Evolutionary conservation across 345 rosid species (phyloP), one percentile per base, ranked within the genome.

Genomic region (Hypericum perforatum): DNA sequence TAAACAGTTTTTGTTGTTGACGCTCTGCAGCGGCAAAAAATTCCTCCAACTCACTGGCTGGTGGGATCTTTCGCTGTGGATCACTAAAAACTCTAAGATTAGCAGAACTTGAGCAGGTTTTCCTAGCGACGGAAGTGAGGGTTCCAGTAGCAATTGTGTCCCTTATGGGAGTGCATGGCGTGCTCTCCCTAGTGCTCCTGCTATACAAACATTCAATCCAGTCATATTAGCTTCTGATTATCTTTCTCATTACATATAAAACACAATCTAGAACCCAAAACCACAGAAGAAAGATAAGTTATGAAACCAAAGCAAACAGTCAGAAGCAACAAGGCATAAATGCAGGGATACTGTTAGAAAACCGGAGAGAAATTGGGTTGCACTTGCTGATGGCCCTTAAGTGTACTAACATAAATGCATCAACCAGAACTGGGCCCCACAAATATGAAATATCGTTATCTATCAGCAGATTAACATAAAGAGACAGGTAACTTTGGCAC

Each of bases 101-200:
- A 46, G 15, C 22, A 46, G 22, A 16, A 16, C 15, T 14, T 10
- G 48, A 45, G 15, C 8, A 16, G 1, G 29, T 32, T 9, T 46
- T 16, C 50, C 50, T 46, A 4, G 50, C 14, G 15, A 75, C 76
- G 37, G 80, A 80, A 13, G 78, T 74, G 4, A 84, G 82, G 15
- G 78, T 67, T 53, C 46, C 60, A 45, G 42, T 59, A 47, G 71
- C 60, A 43, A 78, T 66, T 2, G 70, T 39, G 37, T 65, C 78
- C 56, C 65, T 68, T 45, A 51, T 47, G 52, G 72, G 66, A 66
- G 71, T 70, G 67, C 78, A 71, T 0, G 78, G 78, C 5, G 80
- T 71, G 70, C 72, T 77, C 61, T 77, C 85, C 59, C 83, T 76
- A 7, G 82, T 70, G 68, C 74, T 70, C 63, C 75, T 78, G 74